These are phyloP conservation scores for Solanum etuberosum DNA, from an alignment of 257 asterid species.

Conservation along the genomic window DNA sequence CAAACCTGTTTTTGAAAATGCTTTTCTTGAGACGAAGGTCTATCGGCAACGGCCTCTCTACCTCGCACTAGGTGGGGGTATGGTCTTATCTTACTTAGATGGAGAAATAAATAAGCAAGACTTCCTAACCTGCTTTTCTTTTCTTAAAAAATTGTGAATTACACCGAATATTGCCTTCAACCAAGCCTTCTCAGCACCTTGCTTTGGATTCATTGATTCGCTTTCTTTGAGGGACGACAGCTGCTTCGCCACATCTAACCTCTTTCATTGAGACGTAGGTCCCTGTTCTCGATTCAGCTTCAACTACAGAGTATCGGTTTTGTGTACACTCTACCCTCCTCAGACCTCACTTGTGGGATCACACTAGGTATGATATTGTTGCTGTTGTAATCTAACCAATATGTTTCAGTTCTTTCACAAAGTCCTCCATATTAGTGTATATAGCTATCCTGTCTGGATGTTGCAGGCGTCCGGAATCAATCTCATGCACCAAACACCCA, in stretches of 20 bases:
- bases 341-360: background rate
- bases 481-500: slow-evolving; percentile 50
- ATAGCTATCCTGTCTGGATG: slow-evolving; percentile 49
- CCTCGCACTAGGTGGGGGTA: background rate
- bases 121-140: background rate
- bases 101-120: background rate
- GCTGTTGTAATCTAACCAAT: slow-evolving; percentile 22
- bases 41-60: background rate
- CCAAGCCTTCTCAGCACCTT: background rate
- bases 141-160: background rate
- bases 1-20: background rate
- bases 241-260: too few relatives aligned
- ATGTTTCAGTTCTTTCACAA: slow-evolving; percentile 26
- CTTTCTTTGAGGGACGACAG: too few relatives aligned
- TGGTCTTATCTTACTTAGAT: background rate
- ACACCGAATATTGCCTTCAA: background rate
- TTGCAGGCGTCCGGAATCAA: slow-evolving; percentile 56
- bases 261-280: too few relatives aligned
- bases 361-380: background rate
- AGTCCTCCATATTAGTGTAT: slow-evolving; percentile 24
- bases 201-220: background rate
- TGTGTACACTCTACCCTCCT: background rate
- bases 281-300: too few relatives aligned
- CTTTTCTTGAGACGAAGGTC: background rate
- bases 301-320: background rate